Conservation (phyloP, 495 filamentous ascomycete genomes). For the Jackrogersella multiformis region DNA sequence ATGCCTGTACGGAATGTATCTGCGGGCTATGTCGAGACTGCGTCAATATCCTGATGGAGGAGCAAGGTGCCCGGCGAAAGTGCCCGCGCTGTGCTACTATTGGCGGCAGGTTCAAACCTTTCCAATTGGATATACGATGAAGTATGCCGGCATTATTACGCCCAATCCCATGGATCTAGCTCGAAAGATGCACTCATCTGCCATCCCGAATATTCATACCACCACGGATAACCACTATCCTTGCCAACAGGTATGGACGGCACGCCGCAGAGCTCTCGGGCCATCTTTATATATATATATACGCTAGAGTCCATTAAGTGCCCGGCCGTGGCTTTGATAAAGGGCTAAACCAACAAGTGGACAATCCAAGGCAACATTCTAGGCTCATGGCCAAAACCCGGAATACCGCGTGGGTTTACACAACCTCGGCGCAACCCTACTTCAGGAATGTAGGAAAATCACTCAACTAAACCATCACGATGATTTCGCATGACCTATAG, state of each 20-base stretch:
- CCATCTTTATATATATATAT: background rate
- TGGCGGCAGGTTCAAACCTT: slow-evolving; percentile 73
- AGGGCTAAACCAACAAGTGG: slow-evolving; percentile 18
- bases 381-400: background rate
- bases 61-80: slow-evolving; percentile 66
- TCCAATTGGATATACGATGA: slow-evolving; percentile 71
- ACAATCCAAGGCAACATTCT: background rate
- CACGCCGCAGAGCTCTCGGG: slow-evolving; percentile 1
- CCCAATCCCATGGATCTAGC: slow-evolving; percentile 1
- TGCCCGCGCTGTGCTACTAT: slow-evolving; percentile 74
- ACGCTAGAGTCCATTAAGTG: slow-evolving; percentile 7
- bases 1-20: slow-evolving; percentile 93
- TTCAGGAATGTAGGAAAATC: slow-evolving; percentile 1
- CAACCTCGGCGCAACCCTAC: slow-evolving; percentile 7
- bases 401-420: slow-evolving; percentile 3
- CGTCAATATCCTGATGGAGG: slow-evolving; percentile 77
- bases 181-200: background rate
- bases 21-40: slow-evolving; percentile 89
- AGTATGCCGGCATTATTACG: background rate
- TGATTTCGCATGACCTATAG: slow-evolving; percentile 23
- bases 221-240: background rate
- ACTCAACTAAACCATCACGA: slow-evolving; percentile 10
- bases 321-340: slow-evolving; percentile 8
- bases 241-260: background rate
- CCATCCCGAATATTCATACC: slow-evolving; percentile 1